These are phyloP conservation scores for Globisporangium apiculatum DNA, from an alignment of 352 stramenopile genomes.

Conservation along the genomic window DNA sequence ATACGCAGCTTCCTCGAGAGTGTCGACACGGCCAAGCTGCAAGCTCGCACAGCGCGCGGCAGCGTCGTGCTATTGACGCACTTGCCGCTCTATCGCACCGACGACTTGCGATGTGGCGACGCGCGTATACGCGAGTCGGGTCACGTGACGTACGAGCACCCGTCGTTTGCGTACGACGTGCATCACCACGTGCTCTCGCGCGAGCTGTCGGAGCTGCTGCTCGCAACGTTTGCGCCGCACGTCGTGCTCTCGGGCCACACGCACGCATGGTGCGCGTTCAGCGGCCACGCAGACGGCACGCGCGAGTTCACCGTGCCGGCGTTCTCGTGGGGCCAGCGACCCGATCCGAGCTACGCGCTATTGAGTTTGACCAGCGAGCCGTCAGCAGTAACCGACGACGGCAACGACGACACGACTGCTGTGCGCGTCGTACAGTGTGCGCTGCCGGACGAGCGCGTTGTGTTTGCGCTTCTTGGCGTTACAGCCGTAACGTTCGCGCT, in stretches of 20 bases:
- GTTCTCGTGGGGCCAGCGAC: conserved; percentile 78
- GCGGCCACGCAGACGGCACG: conserved; percentile 16
- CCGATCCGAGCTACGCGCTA: conserved; percentile 67
- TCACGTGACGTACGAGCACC: conserved; percentile 79
- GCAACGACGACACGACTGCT: background rate
- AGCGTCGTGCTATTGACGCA: conserved; percentile 53
- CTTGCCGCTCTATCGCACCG: conserved; percentile 43
- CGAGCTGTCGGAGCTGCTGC: conserved; percentile 38
- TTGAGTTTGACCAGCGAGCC: conserved; percentile 19
- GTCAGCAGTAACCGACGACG: background rate
- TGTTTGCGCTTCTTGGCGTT: background rate
- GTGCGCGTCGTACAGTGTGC: conserved; percentile 1
- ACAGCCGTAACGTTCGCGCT: background rate
- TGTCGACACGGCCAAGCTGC: conserved; percentile 24
- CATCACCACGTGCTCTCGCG: conserved; percentile 68
- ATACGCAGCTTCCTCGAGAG: conserved; percentile 34
- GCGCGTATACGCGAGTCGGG: conserved; percentile 36
- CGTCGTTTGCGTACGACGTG: conserved; percentile 47
- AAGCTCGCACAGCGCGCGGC: conserved; percentile 14
- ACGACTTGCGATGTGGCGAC: conserved; percentile 53
- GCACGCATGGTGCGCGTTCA: conserved; percentile 56
- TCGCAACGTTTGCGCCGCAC: conserved; percentile 35
- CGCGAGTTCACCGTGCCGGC: conserved; percentile 62
- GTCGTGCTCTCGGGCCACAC: conserved; percentile 71
- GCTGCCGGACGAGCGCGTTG: background rate